Evolutionary conservation across 208 protist genomes (phyloP).

Genomic region (Wallacemonas sp.): DNA sequence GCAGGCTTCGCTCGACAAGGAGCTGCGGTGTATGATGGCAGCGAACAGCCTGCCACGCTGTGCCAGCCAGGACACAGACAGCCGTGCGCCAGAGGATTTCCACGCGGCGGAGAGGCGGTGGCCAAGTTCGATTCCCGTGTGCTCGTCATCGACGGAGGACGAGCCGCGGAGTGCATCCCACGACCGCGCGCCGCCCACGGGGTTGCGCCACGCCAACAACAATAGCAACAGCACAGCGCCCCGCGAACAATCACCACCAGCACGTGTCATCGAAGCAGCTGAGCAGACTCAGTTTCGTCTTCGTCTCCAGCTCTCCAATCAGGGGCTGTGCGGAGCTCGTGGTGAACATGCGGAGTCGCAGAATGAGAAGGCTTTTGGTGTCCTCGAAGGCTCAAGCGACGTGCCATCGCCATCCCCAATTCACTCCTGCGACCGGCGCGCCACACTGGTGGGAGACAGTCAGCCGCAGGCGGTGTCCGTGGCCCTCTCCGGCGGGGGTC

Average conservation of each 20-base stretch:
- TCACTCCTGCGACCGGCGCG: not conserved
- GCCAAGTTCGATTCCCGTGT: not conserved
- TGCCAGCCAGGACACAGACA: not conserved
- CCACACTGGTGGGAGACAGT: not conserved
- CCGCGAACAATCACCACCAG: slow-evolving; percentile 13
- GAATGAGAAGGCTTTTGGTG: not conserved
- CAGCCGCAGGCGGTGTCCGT: not conserved
- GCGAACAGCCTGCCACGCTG: not conserved
- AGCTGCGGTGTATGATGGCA: slow-evolving; percentile 1
- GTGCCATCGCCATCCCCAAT: slow-evolving; percentile 5
- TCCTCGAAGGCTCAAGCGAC: not conserved
- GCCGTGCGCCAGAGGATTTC: no score
- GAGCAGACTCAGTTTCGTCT: not conserved
- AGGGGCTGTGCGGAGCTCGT: not conserved
- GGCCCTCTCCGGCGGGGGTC: no score
- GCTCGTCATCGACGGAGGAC: not conserved
- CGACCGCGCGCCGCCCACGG: not conserved
- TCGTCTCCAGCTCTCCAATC: not conserved
- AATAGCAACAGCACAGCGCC: not conserved
- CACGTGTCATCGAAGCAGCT: slow-evolving; percentile 7
- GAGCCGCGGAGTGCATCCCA: not conserved
- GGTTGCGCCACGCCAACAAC: not conserved
- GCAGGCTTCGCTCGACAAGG: not conserved
- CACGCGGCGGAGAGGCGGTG: no score
- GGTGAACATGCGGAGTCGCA: not conserved